Evolutionary conservation across 257 asterid genomes (phyloP).

Genomic region (Gynochthodes officinalis): DNA sequence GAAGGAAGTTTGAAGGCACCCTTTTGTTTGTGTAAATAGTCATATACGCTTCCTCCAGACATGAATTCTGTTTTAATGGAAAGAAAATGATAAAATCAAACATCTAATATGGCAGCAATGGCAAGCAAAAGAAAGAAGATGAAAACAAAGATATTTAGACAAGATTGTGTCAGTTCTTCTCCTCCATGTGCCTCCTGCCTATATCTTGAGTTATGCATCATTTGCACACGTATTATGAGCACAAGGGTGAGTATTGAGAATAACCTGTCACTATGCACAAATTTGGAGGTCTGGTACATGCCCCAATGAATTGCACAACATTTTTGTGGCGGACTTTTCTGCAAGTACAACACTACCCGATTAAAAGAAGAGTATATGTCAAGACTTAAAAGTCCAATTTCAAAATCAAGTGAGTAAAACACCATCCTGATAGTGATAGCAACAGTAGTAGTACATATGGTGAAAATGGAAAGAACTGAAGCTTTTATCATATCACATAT

Average conservation of each 20-base stretch:
- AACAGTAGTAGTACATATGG: neutral
- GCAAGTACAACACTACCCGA: constrained; percentile 36
- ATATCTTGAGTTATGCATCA: neutral
- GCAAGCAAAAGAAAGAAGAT: neutral
- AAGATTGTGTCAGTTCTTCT: neutral
- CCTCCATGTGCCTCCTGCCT: neutral
- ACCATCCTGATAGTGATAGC: neutral
- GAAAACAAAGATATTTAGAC: neutral
- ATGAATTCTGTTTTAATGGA: constrained; percentile 58
- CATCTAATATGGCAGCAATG: constrained; percentile 8
- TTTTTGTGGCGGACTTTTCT: constrained; percentile 97
- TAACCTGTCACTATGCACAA: constrained; percentile 96
- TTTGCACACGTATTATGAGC: neutral
- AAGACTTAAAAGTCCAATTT: neutral
- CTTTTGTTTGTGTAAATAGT: constrained; percentile 89
- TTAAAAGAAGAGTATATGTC: constrained; percentile 10
- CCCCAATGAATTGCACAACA: constrained; percentile 96
- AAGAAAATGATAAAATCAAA: constrained; percentile 24
- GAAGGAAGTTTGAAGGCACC: constrained; percentile 87
- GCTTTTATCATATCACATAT: neutral
- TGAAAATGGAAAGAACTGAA: neutral
- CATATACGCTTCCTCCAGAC: constrained; percentile 98
- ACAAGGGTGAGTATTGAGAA: constrained; percentile 5
- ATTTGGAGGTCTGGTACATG: constrained; percentile 89
- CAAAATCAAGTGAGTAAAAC: neutral